Conservation (phyloP, 2,329 filamentous ascomycete genomes). For the Aphanoascus verrucosus region DNA sequence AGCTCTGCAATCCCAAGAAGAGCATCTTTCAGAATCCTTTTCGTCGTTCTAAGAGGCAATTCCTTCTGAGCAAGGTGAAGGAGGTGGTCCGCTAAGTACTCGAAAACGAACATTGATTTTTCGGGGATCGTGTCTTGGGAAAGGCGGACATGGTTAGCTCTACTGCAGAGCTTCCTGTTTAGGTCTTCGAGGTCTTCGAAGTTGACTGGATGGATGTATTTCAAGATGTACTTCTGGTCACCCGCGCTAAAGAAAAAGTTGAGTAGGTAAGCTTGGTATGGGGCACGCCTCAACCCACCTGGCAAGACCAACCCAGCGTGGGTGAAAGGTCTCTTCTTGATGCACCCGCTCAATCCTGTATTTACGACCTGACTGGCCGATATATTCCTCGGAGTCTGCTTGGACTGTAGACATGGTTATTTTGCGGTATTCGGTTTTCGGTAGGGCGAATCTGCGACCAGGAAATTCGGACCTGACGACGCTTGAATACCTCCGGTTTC, state of each 20-base stretch:
- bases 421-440: constrained; percentile 14
- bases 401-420: constrained; percentile 14
- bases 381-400: constrained; percentile 12
- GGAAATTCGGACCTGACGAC: constrained; percentile 1
- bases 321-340: constrained; percentile 14
- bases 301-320: constrained; percentile 6
- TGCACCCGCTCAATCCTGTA: constrained; percentile 15
- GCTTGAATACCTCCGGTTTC: constrained; percentile 12
- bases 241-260: constrained; percentile 5
- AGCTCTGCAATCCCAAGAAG: constrained; percentile 31
- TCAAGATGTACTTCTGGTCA: constrained; percentile 10
- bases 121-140: constrained; percentile 27
- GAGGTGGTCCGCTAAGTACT: constrained; percentile 36
- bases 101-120: constrained; percentile 38
- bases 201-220: constrained; percentile 10
- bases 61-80: constrained; percentile 35
- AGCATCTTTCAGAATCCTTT: constrained; percentile 35
- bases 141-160: constrained; percentile 20
- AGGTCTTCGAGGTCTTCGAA: constrained; percentile 11
- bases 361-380: constrained; percentile 13
- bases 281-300: constrained; percentile 6
- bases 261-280: constrained; percentile 7
- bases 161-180: constrained; percentile 15
- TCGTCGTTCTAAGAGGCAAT: constrained; percentile 27
- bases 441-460: constrained; percentile 6